Evolutionary conservation across 2,329 filamentous ascomycete species (phyloP), one percentile per base, ranked within the genome.

Genomic region (Didymella pomorum): DNA sequence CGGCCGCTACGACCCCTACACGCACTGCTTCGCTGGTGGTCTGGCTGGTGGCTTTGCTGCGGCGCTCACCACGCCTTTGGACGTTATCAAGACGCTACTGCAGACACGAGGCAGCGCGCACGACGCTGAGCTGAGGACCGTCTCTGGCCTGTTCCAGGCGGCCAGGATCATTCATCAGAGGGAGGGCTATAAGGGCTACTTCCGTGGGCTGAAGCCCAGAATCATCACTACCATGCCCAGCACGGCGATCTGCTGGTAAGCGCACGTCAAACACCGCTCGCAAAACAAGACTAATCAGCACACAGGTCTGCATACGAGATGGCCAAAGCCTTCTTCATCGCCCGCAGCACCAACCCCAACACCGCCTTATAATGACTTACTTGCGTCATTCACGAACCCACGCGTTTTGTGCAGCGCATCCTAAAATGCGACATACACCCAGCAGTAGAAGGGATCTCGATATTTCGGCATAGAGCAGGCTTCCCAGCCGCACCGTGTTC

Each of bases 231-330:
- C 95, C 1, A 98, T 98, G 90, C 95, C 95, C 20, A 97, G 93
- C 80, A 99, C 95, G 31, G 95, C 95, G n/a, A 99, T 99, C 73
- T 99, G 95, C 84, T 99, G 95, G 95, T 95, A 76, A 72, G 83
- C 78, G 16, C 11, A 45, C 14, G 5, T 29, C n/a, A 6, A 39
- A 3, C 2, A 26, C 12, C 25, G n/a, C 20, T 21, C 4, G 25
- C 35, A 25, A 28, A 16, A 16, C 39, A 25, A 7, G 18, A 46
- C 66, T 70, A 53, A 71, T 45, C 8, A 3, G 21, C 28, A 9
- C 12, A n/a, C 60, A 86, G 84, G 84, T 84, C 84, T 46, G 87
- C 86, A 43, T 89, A 89, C 68, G 86, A 89, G 74, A 86, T 89
- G 81, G 86, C 86, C 41, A 89, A 89, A 77, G 86, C 86, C 12